Conservation (phyloP, 331 rosid genomes). For the Rhamnella rubrinervis region DNA sequence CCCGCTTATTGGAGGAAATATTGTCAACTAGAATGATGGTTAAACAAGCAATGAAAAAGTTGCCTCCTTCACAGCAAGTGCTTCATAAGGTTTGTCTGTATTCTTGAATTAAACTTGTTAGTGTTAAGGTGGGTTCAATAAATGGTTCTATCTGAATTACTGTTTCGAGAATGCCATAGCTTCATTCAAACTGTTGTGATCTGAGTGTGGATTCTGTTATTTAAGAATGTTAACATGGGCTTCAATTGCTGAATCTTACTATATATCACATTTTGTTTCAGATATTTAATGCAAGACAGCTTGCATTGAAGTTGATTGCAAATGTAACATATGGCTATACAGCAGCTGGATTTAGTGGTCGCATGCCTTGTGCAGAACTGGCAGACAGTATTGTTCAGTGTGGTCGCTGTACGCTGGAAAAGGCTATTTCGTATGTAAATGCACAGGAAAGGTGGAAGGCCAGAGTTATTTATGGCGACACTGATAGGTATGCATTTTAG, state of each 20-base stretch:
- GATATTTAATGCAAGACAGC: slow-evolving; percentile 95
- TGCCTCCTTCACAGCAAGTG: slow-evolving; percentile 71
- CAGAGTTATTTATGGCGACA: slow-evolving; percentile 88
- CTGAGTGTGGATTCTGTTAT: neutral
- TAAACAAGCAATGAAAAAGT: slow-evolving; percentile 80
- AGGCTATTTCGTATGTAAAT: slow-evolving; percentile 82
- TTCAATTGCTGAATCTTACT: neutral
- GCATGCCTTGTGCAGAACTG: slow-evolving; percentile 99
- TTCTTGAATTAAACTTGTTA: neutral
- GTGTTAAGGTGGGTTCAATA: neutral
- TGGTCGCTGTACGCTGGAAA: slow-evolving; percentile 84
- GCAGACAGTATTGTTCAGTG: slow-evolving; percentile 98
- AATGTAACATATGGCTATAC: slow-evolving; percentile 95
- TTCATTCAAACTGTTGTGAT: neutral
- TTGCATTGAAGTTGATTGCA: slow-evolving; percentile 91
- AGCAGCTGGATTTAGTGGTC: slow-evolving; percentile 98
- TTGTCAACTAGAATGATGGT: slow-evolving; percentile 93
- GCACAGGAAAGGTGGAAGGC: slow-evolving; percentile 85
- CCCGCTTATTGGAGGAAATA: slow-evolving; percentile 87
- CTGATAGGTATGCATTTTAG: slow-evolving; percentile 65
- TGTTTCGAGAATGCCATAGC: neutral
- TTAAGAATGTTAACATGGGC: neutral
- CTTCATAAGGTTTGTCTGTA: slow-evolving; percentile 71
- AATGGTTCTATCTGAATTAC: neutral
- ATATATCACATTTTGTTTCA: slow-evolving; percentile 39